These are phyloP conservation scores for Ustilago loliicola DNA, from an alignment of 1,284 basidiomycete species.

Conservation along the genomic window DNA sequence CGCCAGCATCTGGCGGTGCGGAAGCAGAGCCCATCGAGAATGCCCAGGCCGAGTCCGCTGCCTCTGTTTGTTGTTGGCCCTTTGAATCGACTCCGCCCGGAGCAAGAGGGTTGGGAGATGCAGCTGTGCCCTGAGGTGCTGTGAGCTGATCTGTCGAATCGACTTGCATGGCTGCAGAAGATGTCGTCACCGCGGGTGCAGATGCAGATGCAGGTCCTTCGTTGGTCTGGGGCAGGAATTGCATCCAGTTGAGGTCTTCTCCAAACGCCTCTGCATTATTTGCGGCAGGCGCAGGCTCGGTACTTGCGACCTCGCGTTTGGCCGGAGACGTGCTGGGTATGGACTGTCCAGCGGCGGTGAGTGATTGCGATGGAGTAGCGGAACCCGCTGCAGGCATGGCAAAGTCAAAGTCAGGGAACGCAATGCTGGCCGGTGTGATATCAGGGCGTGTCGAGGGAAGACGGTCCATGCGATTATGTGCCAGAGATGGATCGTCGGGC, in stretches of 20 bases:
- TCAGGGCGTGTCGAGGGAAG: slow-evolving; percentile 23
- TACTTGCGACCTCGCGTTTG: slow-evolving; percentile 18
- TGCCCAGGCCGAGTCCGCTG: slow-evolving; percentile 12
- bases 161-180: background rate
- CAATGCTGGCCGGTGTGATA: slow-evolving; percentile 34
- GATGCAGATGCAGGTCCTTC: slow-evolving; percentile 13
- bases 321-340: slow-evolving; percentile 19
- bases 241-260: slow-evolving; percentile 42
- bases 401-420: slow-evolving; percentile 41
- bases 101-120: background rate
- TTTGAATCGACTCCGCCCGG: background rate
- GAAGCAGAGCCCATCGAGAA: slow-evolving; percentile 7
- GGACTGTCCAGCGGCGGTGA: slow-evolving; percentile 22
- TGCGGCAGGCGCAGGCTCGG: slow-evolving; percentile 3
- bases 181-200: slow-evolving; percentile 7
- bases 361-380: slow-evolving; percentile 13
- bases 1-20: background rate
- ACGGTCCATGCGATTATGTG: slow-evolving; percentile 19
- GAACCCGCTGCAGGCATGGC: slow-evolving; percentile 30
- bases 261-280: slow-evolving; percentile 17
- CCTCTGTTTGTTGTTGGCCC: slow-evolving; percentile 5
- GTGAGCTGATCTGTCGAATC: background rate
- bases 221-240: slow-evolving; percentile 22
- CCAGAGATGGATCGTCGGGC: slow-evolving; percentile 24
- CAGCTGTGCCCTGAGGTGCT: background rate